Evolutionary conservation across 805 yeast genomes (phyloP).

Genomic region (Saccharomyces mikatae): DNA sequence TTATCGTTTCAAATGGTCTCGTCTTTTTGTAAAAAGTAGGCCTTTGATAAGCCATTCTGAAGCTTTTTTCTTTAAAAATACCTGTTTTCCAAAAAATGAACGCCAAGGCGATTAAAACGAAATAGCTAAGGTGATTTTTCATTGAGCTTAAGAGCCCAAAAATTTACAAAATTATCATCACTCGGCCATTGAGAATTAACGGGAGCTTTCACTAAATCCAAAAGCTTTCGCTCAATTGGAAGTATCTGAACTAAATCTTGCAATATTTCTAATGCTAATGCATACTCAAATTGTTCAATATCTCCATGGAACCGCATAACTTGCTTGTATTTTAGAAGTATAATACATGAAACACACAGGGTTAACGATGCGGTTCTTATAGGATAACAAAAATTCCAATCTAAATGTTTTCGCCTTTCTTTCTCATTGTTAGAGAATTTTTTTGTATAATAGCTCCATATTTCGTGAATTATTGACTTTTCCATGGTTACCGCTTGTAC

Average conservation of each 20-base stretch:
- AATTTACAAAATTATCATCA: background rate
- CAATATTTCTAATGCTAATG: conserved; percentile 3
- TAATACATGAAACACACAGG: conserved; percentile 1
- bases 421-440: conserved; percentile 1
- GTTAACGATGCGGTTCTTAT: conserved; percentile 4
- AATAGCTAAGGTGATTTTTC: background rate
- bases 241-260: conserved; percentile 1
- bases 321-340: conserved; percentile 1
- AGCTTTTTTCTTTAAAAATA: no score
- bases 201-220: background rate
- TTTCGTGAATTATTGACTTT: conserved; percentile 1
- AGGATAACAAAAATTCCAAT: conserved; percentile 6
- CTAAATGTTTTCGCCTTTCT: conserved; percentile 1
- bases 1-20: no score
- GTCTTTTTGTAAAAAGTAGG: no score
- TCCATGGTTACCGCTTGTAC: conserved; percentile 3
- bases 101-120: background rate
- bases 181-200: background rate
- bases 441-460: conserved; percentile 4
- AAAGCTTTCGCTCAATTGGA: conserved; percentile 1
- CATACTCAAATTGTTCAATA: background rate
- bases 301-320: background rate
- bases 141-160: background rate
- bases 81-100: no score
- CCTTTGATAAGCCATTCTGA: no score